Percentiles rank a stretch among this genome's conserved stretches.
Evolutionary conservation across 2,329 filamentous ascomycete genomes (phyloP).

Genomic region (Curvularia verruculosa): DNA sequence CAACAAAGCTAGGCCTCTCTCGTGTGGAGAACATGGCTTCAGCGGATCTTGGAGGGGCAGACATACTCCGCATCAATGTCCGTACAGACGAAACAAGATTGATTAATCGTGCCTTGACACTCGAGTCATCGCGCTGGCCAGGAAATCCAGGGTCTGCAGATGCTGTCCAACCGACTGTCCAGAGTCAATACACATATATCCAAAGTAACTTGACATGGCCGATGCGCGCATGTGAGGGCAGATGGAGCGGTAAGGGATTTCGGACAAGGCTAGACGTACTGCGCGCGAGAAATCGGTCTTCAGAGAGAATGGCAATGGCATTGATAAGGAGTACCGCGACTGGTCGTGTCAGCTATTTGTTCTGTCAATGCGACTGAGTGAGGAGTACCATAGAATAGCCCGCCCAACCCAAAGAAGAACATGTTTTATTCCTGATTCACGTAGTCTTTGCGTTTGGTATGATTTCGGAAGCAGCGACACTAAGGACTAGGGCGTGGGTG

Average conservation of each 20-base stretch:
- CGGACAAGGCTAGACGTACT: constrained; percentile 57
- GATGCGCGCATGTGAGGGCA: neutral
- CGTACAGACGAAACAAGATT: constrained; percentile 89
- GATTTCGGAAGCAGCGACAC: neutral
- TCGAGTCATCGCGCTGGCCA: constrained; percentile 70
- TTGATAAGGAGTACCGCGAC: constrained; percentile 89
- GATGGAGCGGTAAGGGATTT: neutral
- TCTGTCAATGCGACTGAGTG: constrained; percentile 5
- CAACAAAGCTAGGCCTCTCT: neutral
- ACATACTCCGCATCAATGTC: constrained; percentile 90
- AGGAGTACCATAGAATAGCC: constrained; percentile 71
- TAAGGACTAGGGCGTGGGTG: neutral
- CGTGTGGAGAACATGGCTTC: neutral
- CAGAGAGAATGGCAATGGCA: constrained; percentile 89
- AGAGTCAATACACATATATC: constrained; percentile 13
- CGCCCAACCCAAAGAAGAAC: constrained; percentile 73
- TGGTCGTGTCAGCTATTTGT: constrained; percentile 47
- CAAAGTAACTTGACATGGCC: neutral
- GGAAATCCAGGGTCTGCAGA: constrained; percentile 79
- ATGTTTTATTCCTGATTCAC: constrained; percentile 51
- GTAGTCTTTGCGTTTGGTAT: neutral
- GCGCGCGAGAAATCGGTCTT: constrained; percentile 89
- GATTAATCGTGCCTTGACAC: constrained; percentile 84
- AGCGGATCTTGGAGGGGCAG: constrained; percentile 3
- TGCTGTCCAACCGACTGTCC: constrained; percentile 77